Base-by-base conservation (phyloP, 2,329 filamentous ascomycete species). In the Dendrostoma leiphaemia region DNA sequence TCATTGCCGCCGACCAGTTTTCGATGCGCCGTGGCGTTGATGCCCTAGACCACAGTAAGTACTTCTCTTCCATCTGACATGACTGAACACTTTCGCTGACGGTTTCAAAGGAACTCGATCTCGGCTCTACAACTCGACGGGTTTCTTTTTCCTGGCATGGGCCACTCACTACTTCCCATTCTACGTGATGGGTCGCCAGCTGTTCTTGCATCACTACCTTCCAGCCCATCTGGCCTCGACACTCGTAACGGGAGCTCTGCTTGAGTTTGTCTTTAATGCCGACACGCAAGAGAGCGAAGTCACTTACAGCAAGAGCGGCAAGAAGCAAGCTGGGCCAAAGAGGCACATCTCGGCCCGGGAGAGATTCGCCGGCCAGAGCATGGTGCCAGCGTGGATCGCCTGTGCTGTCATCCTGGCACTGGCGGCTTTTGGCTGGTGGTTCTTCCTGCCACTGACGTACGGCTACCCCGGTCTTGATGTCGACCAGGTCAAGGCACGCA, bases 81-180 rank as follows among this genome's bases (percentile, higher is more conserved):
- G 15, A 38, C 5, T 47, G 2, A 15, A 44, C 12, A 19, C 8
- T n/a, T 34, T 34, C 57, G 51, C 68, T 76, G 67, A 77, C 66
- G 44, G n/a, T 51, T 53, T 44, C 40, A 58, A 6, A 88, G 91
- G 91, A 61, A 91, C 94, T 28, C 92, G 94, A 61, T 92, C 90
- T 23, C 91, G 92, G 60, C 82, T 99, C 47, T 99, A 99, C 76
- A 97, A 97, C 80, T 97, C 91, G 51, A 97, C 94, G 1, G 94
- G 94, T 23, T 99, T 99, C 83, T 95, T 99, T 79, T 97, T 97
- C 84, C 83, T 99, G 54, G 91, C 91, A 53, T 99, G 94, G 94
- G 91, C 90, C 13, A 93, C 91, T 2, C 94, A 99, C 71, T 99
- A 97, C 78, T 85, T 96, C 71, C 93, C 93, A 49, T 99, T 99